Base-by-base conservation (phyloP, 768 basidiomycete genomes). In the Guyanaporus albipodus region DNA sequence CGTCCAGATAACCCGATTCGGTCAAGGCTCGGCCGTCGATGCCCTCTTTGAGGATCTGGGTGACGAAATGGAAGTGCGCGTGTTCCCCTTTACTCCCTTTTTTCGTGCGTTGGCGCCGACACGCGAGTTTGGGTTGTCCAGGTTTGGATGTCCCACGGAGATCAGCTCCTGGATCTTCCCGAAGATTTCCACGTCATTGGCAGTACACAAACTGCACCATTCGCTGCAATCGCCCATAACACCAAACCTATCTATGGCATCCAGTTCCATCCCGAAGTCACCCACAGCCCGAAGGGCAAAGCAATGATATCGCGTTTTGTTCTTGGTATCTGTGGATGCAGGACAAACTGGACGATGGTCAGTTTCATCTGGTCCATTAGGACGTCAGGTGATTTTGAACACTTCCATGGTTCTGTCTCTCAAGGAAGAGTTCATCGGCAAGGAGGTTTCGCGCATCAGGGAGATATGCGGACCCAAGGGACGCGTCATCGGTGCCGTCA, bases 61-160 rank as follows among this genome's bases (percentile, higher is more conserved):
- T n/a, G 80, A 86, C 18, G 85, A 91, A 57, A 82, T 96, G 76
- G 87, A 91, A 77, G 94, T 91, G 56, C 34, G 72, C 55, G 11
- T 45, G 17, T 39, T 27, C 42, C 23, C 23, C 12, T 17, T 33
- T n/a, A n/a, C n/a, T n/a, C n/a, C n/a, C n/a, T n/a, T n/a, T n/a
- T n/a, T n/a, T n/a, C n/a, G n/a, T n/a, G n/a, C n/a, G n/a, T n/a
- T n/a, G n/a, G n/a, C n/a, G n/a, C n/a, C n/a, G n/a, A n/a, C n/a
- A n/a, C n/a, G n/a, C n/a, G n/a, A n/a, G n/a, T n/a, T n/a, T n/a
- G n/a, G n/a, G n/a, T 23, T 27, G n/a, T 38, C 23, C 52, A 98
- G 95, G 95, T 98, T 40, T 98, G 96, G 96, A 98, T 98, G 96
- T 97, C 95, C 15, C 96, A 99, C 63, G 93, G 94, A 10, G 96